phyloP scores from a whole-genome alignment of 768 basidiomycete genomes.

The Rhodotorula diobovata region DNA sequence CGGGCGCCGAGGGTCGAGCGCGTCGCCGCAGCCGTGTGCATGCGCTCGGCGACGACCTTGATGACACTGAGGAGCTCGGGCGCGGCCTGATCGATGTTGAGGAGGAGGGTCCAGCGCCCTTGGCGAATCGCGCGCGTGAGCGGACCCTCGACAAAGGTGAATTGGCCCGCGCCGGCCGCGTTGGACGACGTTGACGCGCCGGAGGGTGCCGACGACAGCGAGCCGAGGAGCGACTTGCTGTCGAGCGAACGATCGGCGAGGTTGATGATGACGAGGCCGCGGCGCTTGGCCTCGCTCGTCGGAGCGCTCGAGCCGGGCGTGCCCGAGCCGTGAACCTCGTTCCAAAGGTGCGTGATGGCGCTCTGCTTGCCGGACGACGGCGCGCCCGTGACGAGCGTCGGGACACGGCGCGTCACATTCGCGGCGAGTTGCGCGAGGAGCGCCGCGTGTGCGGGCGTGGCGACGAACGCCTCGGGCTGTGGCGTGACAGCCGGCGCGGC shows the following conservation, averaged over 20 bases:
- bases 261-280: constrained; percentile 68
- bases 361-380: constrained; percentile 86
- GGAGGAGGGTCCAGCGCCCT: constrained; percentile 86
- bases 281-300: constrained; percentile 22
- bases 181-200: constrained; percentile 7
- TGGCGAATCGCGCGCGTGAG: constrained; percentile 81
- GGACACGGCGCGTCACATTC: constrained; percentile 63
- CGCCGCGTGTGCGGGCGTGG: constrained; percentile 59
- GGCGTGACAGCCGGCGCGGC: constrained; percentile 14
- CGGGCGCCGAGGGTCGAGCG: constrained; percentile 30
- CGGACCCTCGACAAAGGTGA: constrained; percentile 95
- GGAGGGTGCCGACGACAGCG: constrained; percentile 75
- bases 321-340: constrained; percentile 57
- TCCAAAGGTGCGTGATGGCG: constrained; percentile 70
- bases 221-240: constrained; percentile 84
- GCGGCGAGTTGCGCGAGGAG: constrained; percentile 63
- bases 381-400: constrained; percentile 75
- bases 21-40: constrained; percentile 44
- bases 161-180: constrained; percentile 63
- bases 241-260: constrained; percentile 94
- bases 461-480: constrained; percentile 49
- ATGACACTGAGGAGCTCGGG: constrained; percentile 82
- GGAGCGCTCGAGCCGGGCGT: constrained; percentile 51
- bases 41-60: constrained; percentile 69
- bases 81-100: constrained; percentile 86